Evolutionary conservation across 495 filamentous ascomycete species (phyloP), one percentile per base, ranked within the genome.

Genomic region (Neurospora sp.): DNA sequence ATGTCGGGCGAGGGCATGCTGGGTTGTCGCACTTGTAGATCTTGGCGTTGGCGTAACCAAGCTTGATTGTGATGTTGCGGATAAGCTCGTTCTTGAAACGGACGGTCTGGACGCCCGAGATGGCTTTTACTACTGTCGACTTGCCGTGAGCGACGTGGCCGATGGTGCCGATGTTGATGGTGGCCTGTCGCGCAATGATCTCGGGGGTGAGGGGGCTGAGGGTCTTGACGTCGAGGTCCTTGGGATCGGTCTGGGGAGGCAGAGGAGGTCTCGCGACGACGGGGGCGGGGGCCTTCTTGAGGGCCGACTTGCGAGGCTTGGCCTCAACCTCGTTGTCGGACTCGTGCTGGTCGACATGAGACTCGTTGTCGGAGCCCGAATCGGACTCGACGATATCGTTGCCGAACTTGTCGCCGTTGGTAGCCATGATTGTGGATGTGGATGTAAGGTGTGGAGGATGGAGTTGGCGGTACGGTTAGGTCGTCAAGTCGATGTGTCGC

Each of bases 1-100:
- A 98, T 78, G 92, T 94, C 71, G 96, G 96, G 76, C 96, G 85
- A 44, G 96, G 96, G 83, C 96, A 99, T 73, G 90, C 92, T 69
- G 84, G 82, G 83, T 92, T 97, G 82, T 97, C 93, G 82, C 96
- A 99, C 88, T 98, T 94, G 89, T 99, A 99, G 84, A 99, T 93
- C 84, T 99, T 99, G 75, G 96, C 96, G 83, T 99, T 99, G 80
- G 96, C 96, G 82, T 99, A 99, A 81, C 96, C 96, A 80, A 99
- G 89, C 89, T 99, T 99, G 85, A 99, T 99, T 73, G 96, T 99
- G 79, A 99, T 99, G 80, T 99, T 99, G 76, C 96, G 88, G 85
- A 98, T 96, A 83, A 98, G 85, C 83, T 99, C 96, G 84, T 97
- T 99, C 90, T 99, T 99, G 88, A 99, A 99, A 73, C 96, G 89